A percentile compares a stretch with the other conserved stretches of the same genome.
Evolutionary conservation across 164 flowering plant species (phyloP).

Genomic region (Vitis rupestris): DNA sequence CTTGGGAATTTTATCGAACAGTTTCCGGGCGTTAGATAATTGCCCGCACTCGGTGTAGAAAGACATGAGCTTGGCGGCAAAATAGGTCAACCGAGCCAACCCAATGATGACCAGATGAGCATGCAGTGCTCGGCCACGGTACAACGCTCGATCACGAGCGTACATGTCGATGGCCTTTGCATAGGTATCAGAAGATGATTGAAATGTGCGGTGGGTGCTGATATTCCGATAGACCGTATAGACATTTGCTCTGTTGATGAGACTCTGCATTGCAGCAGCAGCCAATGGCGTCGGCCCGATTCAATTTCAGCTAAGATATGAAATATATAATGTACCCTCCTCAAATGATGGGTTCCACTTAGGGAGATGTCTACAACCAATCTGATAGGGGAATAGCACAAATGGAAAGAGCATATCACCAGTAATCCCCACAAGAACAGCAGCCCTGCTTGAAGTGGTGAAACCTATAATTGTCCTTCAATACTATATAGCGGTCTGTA

Average conservation of each 20-base stretch:
- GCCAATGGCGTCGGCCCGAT: no score
- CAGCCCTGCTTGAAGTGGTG: slow-evolving; percentile 25
- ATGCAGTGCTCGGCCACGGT: slow-evolving; percentile 47
- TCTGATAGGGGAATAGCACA: no score
- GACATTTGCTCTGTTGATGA: slow-evolving; percentile 7
- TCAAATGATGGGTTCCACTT: no score
- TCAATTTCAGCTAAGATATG: no score
- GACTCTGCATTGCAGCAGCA: slow-evolving; percentile 5
- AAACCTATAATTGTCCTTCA: slow-evolving; percentile 25
- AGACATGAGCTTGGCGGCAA: slow-evolving; percentile 58
- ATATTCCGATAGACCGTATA: neutral
- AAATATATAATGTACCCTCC: no score
- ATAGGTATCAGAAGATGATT: slow-evolving; percentile 26
- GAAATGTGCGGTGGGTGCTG: slow-evolving; percentile 18
- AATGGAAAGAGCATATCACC: slow-evolving; percentile 9
- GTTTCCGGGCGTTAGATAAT: slow-evolving; percentile 36
- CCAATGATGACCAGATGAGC: slow-evolving; percentile 55
- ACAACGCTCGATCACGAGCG: slow-evolving; percentile 33
- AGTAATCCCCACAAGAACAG: slow-evolving; percentile 30
- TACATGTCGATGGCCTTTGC: slow-evolving; percentile 32
- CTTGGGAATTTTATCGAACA: slow-evolving; percentile 69
- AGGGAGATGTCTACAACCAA: no score
- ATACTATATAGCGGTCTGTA: slow-evolving; percentile 14
- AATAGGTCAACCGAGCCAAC: slow-evolving; percentile 32
- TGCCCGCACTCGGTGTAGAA: slow-evolving; percentile 48